Conservation (phyloP, 768 basidiomycete species). For the Podaxis rugospora region DNA sequence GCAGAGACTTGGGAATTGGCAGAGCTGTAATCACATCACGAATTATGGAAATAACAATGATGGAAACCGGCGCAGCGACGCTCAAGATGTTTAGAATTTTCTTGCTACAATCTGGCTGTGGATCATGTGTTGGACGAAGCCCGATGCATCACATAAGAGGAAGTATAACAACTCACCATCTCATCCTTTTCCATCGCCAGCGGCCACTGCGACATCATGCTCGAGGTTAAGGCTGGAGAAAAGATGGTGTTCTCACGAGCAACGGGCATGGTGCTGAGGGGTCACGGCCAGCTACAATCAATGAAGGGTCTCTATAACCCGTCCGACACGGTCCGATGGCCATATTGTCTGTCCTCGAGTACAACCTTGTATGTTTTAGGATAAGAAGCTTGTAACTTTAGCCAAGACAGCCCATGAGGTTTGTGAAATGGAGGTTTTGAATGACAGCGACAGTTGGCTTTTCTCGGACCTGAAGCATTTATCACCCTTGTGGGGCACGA, state of each 20-base stretch:
- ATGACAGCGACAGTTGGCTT: neutral
- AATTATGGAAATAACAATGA: constrained; percentile 5
- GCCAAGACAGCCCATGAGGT: neutral
- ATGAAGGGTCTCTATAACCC: constrained; percentile 9
- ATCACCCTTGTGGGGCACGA: neutral
- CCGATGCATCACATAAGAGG: neutral
- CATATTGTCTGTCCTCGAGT: neutral
- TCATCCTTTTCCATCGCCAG: neutral
- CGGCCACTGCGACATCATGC: neutral
- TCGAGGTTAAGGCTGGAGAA: constrained; percentile 7
- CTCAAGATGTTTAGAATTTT: neutral
- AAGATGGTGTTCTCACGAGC: constrained; percentile 12
- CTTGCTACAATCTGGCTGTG: constrained; percentile 1
- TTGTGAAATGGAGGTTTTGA: neutral
- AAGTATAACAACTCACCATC: constrained; percentile 1
- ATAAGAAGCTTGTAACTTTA: neutral
- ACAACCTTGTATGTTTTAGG: neutral
- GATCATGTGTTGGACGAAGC: neutral
- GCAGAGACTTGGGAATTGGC: constrained; percentile 2
- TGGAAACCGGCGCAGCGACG: neutral
- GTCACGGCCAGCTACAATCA: constrained; percentile 8
- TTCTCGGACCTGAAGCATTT: neutral
- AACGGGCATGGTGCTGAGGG: constrained; percentile 1
- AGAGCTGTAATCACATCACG: constrained; percentile 1
- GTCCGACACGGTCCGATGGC: constrained; percentile 10